A percentile compares a stretch with the other conserved stretches of the same genome.
Conservation (phyloP, 2,329 filamentous ascomycete species). For the Ascochyta pisi region DNA sequence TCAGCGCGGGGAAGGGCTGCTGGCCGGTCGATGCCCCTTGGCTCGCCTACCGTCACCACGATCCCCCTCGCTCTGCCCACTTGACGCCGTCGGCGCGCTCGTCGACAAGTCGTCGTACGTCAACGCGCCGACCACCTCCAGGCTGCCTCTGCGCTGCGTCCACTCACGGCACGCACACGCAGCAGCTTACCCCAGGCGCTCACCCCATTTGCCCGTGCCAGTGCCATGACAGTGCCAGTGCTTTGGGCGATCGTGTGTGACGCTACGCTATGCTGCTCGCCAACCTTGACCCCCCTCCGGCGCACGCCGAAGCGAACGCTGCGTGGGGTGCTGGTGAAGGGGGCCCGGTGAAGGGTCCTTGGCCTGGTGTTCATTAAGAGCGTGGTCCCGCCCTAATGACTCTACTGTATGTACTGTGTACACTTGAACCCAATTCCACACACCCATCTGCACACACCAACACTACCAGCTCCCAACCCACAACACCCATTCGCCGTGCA, state of each 20-base stretch:
- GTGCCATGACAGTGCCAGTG: neutral
- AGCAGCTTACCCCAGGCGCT: constrained; percentile 23
- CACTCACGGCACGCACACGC: constrained; percentile 19
- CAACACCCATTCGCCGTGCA: neutral
- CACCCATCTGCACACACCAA: too few species aligned
- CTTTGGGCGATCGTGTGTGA: constrained; percentile 16
- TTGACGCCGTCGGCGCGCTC: too few species aligned
- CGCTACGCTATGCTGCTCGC: constrained; percentile 16
- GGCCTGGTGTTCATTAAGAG: constrained; percentile 1
- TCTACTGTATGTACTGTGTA: too few species aligned
- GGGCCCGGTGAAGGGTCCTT: neutral
- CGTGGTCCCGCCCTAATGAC: neutral
- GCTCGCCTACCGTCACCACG: constrained; percentile 5
- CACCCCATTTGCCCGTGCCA: constrained; percentile 18
- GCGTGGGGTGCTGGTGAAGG: constrained; percentile 2
- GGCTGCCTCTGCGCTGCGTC: constrained; percentile 19
- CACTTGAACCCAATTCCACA: too few species aligned
- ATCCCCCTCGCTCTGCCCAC: neutral
- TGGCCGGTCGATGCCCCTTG: neutral
- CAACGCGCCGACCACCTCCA: constrained; percentile 2
- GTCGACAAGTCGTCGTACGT: constrained; percentile 2
- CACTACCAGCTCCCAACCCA: too few species aligned
- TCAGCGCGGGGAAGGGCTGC: neutral
- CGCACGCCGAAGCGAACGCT: constrained; percentile 9
- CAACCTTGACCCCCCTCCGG: constrained; percentile 14